phyloP scores from a whole-genome alignment of 768 basidiomycete genomes.

The Lactarius pseudohatsudake region DNA sequence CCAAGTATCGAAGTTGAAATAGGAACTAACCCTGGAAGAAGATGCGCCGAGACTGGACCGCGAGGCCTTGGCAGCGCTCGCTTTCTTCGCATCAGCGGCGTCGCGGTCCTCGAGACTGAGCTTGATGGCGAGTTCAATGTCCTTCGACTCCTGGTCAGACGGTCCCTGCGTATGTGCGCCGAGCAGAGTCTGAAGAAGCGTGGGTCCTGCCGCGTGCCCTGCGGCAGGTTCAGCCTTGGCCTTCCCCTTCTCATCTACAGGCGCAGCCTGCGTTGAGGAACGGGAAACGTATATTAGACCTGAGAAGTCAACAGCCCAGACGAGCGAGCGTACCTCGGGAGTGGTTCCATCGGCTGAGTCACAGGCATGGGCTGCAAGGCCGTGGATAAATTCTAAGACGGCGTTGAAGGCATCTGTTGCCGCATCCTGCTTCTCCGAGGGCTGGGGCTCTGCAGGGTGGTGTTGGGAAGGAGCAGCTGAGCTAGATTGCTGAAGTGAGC shows the following conservation, averaged over 20 bases:
- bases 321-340: slow-evolving; percentile 3
- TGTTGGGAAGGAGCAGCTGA: background rate
- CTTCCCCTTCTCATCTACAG: slow-evolving; percentile 2
- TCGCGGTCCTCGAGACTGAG: slow-evolving; percentile 23
- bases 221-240: background rate
- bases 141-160: slow-evolving; percentile 14
- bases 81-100: slow-evolving; percentile 7
- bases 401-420: background rate
- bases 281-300: slow-evolving; percentile 4
- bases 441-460: background rate
- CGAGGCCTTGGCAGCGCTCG: background rate
- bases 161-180: background rate
- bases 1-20: background rate
- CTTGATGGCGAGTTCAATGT: slow-evolving; percentile 14
- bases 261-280: background rate
- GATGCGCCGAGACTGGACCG: slow-evolving; percentile 9
- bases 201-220: background rate
- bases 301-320: no score
- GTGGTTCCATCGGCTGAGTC: background rate
- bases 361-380: background rate
- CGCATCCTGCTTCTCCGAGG: background rate
- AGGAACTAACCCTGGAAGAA: slow-evolving; percentile 10
- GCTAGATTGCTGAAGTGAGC: background rate
- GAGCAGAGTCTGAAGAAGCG: background rate
- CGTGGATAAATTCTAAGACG: slow-evolving; percentile 14